Evolutionary conservation across 768 basidiomycete genomes (phyloP), one percentile per base, ranked within the genome.

Genomic region (Daedaleopsis nitida): DNA sequence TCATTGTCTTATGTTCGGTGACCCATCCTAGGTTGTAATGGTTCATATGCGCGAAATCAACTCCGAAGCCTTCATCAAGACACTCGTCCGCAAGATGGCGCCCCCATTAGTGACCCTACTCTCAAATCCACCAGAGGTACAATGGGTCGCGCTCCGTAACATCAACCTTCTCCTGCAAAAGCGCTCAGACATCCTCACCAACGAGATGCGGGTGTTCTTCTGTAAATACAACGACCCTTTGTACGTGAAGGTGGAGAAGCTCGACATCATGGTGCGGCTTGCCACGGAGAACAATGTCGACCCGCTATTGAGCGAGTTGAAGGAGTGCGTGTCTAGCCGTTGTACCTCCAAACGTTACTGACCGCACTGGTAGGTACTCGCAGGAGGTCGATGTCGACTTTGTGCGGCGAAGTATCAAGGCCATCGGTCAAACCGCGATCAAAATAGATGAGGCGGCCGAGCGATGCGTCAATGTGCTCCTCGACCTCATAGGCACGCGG

Each of bases 181-280:
- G 70, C 88, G 94, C 5, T 77, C 93, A 2, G 94, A 95, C 64
- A 81, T 97, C 60, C 84, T 99, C 10, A 85, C 89, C 8, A 97
- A 92, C 75, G 96, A 99, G 75, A 96, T 99, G 93, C 85, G 96
- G 48, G 97, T 99, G 19, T 99, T 99, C 74, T 99, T 98, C 81
- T 98, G 96, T 86, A 99, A 99, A 75, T 98, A 99, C 77, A 98
- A 98, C 70, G 96, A 99, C 70, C 96, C 96, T 6, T 78, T 96
- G n/a, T 99, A 98, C 70, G 96, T 98, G 73, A 99, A 99, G 75
- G 86, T 98, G 55, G 97, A 98, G 75, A 98, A 99, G 75, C 77
- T 99, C 66, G 97, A 98, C 68, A 97, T 98, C 72, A 99, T 99
- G 97, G 92, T 98, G 53, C 83, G 94, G 57, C 78, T 99, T 58